Conservation (phyloP, 257 asterid genomes). For the Solanum arcanum region DNA sequence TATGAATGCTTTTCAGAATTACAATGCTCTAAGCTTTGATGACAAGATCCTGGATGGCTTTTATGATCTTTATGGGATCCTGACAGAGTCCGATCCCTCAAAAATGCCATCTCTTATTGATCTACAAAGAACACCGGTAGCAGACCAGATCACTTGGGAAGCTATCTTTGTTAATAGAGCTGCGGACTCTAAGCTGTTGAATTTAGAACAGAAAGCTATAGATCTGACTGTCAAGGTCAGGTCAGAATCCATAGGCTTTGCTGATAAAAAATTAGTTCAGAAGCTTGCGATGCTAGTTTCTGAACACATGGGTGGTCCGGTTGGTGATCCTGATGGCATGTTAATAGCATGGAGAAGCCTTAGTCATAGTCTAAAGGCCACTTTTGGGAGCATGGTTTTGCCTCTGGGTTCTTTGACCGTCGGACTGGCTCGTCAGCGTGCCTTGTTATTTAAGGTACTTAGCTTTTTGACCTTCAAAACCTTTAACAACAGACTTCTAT, state of each 20-base stretch:
- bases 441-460: slow-evolving; percentile 80
- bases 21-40: slow-evolving; percentile 85
- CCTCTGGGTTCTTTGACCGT: slow-evolving; percentile 83
- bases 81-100: slow-evolving; percentile 52
- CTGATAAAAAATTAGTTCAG: slow-evolving; percentile 35
- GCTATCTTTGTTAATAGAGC: slow-evolving; percentile 75
- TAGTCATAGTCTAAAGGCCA: slow-evolving; percentile 41
- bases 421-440: slow-evolving; percentile 96
- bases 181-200: slow-evolving; percentile 62
- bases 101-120: slow-evolving; percentile 88
- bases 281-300: slow-evolving; percentile 73
- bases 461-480: slow-evolving; percentile 4
- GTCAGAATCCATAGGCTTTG: slow-evolving; percentile 27
- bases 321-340: slow-evolving; percentile 73
- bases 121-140: slow-evolving; percentile 70
- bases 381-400: slow-evolving; percentile 80
- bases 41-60: slow-evolving; percentile 96
- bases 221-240: slow-evolving; percentile 47
- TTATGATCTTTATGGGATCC: slow-evolving; percentile 74
- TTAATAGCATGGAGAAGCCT: slow-evolving; percentile 71
- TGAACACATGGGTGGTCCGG: slow-evolving; percentile 93
- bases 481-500: neutral
- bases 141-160: slow-evolving; percentile 71
- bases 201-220: slow-evolving; percentile 65
- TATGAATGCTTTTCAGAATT: slow-evolving; percentile 85